phyloP scores from a whole-genome alignment of 371 early-diverging fungal species.

The Rhizopus arrhizus region DNA sequence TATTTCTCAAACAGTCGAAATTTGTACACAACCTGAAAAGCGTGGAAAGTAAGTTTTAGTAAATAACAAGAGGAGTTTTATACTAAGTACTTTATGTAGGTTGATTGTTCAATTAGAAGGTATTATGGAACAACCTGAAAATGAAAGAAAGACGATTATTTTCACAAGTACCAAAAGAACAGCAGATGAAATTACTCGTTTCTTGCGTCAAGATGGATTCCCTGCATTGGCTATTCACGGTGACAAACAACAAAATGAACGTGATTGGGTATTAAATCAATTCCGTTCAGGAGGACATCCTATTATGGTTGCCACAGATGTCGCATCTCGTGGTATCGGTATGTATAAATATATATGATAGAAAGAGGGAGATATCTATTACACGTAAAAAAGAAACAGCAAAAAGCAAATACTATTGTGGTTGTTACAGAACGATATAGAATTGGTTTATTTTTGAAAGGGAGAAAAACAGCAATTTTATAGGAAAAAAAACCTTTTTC shows the following conservation, averaged over 20 bases:
- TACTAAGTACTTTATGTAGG: conserved; percentile 15
- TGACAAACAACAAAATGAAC: conserved; percentile 97
- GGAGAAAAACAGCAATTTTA: not conserved
- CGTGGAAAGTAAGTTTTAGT: conserved; percentile 57
- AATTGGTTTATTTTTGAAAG: not conserved
- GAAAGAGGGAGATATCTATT: conserved; percentile 6
- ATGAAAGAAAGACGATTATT: conserved; percentile 86
- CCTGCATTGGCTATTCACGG: conserved; percentile 98
- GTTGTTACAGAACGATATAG: conserved; percentile 7
- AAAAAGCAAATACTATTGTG: not conserved
- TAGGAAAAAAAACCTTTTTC: not conserved
- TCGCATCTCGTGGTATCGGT: conserved; percentile 99
- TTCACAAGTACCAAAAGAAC: conserved; percentile 98
- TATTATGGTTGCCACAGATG: conserved; percentile 99
- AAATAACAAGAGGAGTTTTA: not conserved
- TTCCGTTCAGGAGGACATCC: conserved; percentile 89
- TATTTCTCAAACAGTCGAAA: conserved; percentile 91
- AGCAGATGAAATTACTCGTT: conserved; percentile 95
- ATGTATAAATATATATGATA: conserved; percentile 29
- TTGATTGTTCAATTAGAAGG: conserved; percentile 74
- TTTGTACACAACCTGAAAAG: conserved; percentile 90
- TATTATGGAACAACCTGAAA: conserved; percentile 76
- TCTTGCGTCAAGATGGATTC: conserved; percentile 93
- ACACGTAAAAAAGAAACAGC: conserved; percentile 5
- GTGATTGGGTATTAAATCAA: conserved; percentile 96